Conservation (phyloP, 805 yeast genomes). For the Zygosaccharomyces rouxii region DNA sequence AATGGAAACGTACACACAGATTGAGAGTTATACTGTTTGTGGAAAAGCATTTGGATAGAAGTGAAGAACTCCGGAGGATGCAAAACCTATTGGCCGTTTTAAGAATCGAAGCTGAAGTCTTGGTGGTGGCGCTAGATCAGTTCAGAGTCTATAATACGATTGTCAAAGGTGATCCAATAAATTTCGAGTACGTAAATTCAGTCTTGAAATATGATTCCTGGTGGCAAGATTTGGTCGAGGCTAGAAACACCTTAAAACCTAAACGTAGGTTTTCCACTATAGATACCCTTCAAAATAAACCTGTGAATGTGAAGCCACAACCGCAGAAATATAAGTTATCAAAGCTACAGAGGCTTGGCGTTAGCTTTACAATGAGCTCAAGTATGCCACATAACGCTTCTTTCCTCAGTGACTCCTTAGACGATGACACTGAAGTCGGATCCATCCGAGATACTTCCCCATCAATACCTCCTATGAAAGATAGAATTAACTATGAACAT, state of each 20-base stretch:
- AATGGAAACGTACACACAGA: constrained; percentile 75
- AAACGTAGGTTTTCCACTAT: constrained; percentile 31
- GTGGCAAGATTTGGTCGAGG: constrained; percentile 71
- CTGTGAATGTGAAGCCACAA: constrained; percentile 19
- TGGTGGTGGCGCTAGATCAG: constrained; percentile 63
- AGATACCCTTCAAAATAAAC: constrained; percentile 27
- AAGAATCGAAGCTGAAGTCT: constrained; percentile 77
- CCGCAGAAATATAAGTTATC: constrained; percentile 44
- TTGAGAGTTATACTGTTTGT: constrained; percentile 87
- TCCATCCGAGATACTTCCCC: constrained; percentile 15
- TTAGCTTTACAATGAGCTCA: constrained; percentile 74
- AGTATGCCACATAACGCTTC: constrained; percentile 41
- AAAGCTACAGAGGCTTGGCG: constrained; percentile 69
- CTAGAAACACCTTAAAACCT: constrained; percentile 42
- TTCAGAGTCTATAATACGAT: constrained; percentile 66
- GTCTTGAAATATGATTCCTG: constrained; percentile 64
- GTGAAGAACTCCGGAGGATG: constrained; percentile 64
- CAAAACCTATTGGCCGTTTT: constrained; percentile 62
- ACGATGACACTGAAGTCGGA: constrained; percentile 28
- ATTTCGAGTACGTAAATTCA: constrained; percentile 45
- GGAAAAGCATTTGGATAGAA: constrained; percentile 65
- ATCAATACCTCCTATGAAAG: constrained; percentile 14
- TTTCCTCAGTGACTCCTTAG: constrained; percentile 30
- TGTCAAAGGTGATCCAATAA: constrained; percentile 57
- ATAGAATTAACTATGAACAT: constrained; percentile 12